phyloP scores from a whole-genome alignment of 73 alveolate genomes.

The Breviolum minutum region DNA sequence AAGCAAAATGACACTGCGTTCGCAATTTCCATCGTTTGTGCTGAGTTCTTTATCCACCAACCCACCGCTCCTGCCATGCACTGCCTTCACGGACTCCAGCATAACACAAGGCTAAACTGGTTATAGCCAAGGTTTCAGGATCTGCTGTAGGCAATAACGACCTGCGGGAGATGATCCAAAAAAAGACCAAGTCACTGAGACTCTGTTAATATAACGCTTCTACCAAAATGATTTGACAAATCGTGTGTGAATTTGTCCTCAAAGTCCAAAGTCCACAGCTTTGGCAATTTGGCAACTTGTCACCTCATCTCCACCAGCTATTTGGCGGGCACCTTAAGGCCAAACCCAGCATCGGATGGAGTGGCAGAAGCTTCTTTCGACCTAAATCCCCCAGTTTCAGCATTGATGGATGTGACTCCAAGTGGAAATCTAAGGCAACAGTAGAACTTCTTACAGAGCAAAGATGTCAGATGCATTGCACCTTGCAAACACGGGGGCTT shows the following conservation, averaged over 20 bases:
- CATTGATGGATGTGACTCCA: no score
- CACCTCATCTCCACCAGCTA: not conserved
- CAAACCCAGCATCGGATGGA: constrained; percentile 81
- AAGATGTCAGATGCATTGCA: no score
- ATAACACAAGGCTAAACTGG: constrained; percentile 52
- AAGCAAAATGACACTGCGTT: no score
- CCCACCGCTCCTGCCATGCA: constrained; percentile 56
- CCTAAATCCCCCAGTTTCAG: not conserved
- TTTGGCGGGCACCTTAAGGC: constrained; percentile 9
- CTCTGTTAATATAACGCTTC: not conserved
- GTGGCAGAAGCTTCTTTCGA: constrained; percentile 68
- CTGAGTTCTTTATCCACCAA: not conserved
- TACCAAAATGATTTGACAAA: not conserved
- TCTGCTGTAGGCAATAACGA: constrained; percentile 10
- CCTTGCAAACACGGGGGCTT: no score
- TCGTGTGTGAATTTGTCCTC: no score
- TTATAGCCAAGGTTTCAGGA: constrained; percentile 55
- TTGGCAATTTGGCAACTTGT: not conserved
- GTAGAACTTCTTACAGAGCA: no score
- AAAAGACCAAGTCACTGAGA: not conserved
- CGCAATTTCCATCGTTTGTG: not conserved
- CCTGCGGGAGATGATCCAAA: not conserved
- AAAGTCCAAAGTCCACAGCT: no score
- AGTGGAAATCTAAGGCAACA: no score
- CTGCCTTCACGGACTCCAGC: constrained; percentile 57